Evolutionary conservation across 2,329 filamentous ascomycete species (phyloP).

Genomic region (Didymella keratinophila): DNA sequence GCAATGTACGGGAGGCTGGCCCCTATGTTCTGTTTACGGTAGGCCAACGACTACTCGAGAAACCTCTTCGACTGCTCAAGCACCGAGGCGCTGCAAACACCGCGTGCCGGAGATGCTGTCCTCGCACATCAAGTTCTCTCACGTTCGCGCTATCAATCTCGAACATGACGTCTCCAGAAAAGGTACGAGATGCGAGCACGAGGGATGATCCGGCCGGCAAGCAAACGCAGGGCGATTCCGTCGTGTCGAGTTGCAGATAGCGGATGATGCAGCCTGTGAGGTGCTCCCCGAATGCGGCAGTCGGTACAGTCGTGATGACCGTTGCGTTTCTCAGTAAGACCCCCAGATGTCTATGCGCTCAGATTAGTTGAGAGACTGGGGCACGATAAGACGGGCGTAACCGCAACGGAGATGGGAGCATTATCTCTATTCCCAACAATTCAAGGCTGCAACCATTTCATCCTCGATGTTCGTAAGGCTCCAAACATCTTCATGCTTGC

Average conservation of each 20-base stretch:
- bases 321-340: background rate
- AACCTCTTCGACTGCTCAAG: background rate
- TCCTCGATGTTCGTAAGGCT: background rate
- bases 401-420: background rate
- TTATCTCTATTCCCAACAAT: background rate
- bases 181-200: background rate
- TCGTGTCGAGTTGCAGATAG: background rate
- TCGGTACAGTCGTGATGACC: background rate
- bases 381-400: background rate
- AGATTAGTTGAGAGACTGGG: background rate
- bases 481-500: background rate
- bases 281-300: slow-evolving; percentile 9
- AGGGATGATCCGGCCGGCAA: background rate
- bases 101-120: background rate
- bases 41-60: background rate
- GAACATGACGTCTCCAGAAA: slow-evolving; percentile 13
- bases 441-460: background rate
- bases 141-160: background rate
- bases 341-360: background rate
- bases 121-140: background rate
- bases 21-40: background rate
- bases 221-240: slow-evolving; percentile 7
- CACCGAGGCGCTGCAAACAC: background rate
- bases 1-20: background rate
- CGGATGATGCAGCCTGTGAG: background rate